phyloP scores from a whole-genome alignment of 306 rosid genomes.

The Cucumis hystrix region DNA sequence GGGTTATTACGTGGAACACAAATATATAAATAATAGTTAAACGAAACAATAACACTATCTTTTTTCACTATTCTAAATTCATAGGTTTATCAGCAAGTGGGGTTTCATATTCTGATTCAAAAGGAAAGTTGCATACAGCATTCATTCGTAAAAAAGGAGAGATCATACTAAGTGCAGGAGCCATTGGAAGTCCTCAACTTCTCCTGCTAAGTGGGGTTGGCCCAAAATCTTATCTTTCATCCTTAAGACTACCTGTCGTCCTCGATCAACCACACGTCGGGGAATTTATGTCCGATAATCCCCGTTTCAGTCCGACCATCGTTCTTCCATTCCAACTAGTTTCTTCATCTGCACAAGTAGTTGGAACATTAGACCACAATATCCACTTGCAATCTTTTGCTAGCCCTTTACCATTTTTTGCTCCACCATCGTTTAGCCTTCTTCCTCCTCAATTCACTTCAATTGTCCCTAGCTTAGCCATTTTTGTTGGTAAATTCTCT shows the following conservation, averaged over 20 bases:
- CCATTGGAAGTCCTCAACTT: conserved; percentile 23
- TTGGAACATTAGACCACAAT: neutral
- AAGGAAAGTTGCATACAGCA: conserved; percentile 11
- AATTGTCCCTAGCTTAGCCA: neutral
- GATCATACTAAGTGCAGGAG: conserved; percentile 19
- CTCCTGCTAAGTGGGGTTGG: conserved; percentile 22
- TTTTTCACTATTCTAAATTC: neutral
- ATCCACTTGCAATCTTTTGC: neutral
- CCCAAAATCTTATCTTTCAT: conserved; percentile 1
- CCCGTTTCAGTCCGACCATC: neutral
- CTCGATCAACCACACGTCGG: conserved; percentile 11
- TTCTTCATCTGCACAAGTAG: neutral
- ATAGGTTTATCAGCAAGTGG: conserved; percentile 7
- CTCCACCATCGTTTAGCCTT: neutral
- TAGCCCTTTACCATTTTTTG: neutral
- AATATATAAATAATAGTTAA: too few relatives aligned
- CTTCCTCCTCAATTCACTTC: neutral
- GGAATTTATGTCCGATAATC: conserved; percentile 19
- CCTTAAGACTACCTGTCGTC: conserved; percentile 9
- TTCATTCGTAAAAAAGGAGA: conserved; percentile 7
- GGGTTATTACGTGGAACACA: too few relatives aligned
- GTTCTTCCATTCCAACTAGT: neutral
- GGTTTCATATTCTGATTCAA: conserved; percentile 11
- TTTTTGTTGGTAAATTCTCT: neutral
- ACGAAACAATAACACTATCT: too few relatives aligned